Evolutionary conservation across 1,284 basidiomycete species (phyloP).

Genomic region (Ceratobasidium sp.): DNA sequence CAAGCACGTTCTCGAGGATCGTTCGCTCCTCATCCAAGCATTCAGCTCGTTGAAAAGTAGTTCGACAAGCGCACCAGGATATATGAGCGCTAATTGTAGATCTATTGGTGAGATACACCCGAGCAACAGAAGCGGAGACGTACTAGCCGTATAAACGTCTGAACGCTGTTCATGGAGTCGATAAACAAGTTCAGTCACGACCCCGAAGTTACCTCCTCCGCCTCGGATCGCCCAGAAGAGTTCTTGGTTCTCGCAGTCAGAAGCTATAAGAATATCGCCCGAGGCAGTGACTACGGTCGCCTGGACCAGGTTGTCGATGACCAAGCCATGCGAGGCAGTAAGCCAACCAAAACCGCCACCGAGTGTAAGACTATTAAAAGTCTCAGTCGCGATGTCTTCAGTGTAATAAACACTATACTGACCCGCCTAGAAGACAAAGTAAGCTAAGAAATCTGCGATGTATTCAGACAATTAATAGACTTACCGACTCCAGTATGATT

Average conservation of each 20-base stretch:
- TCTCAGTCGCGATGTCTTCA: background rate
- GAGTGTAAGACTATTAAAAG: conserved; percentile 61
- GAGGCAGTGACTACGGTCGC: conserved; percentile 67
- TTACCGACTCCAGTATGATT: conserved; percentile 33
- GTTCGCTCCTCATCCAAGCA: conserved; percentile 32
- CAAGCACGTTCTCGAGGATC: background rate
- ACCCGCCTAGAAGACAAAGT: background rate
- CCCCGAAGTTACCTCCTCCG: conserved; percentile 71
- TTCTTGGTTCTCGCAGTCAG: conserved; percentile 63
- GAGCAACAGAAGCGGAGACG: background rate
- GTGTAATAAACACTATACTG: background rate
- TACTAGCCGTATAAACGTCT: conserved; percentile 19
- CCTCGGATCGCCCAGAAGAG: conserved; percentile 72
- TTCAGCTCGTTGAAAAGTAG: conserved; percentile 34
- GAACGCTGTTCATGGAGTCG: conserved; percentile 63
- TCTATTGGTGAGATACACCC: background rate
- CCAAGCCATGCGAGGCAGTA: conserved; percentile 64
- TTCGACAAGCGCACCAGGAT: background rate
- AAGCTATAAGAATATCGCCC: conserved; percentile 64
- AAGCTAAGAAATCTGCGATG: background rate
- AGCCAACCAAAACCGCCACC: conserved; percentile 74
- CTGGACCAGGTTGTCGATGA: conserved; percentile 68
- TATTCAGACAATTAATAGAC: background rate
- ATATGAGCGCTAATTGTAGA: conserved; percentile 25
- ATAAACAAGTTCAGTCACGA: conserved; percentile 67